phyloP scores from a whole-genome alignment of 2,329 filamentous ascomycete species.

The Phoma sp. region DNA sequence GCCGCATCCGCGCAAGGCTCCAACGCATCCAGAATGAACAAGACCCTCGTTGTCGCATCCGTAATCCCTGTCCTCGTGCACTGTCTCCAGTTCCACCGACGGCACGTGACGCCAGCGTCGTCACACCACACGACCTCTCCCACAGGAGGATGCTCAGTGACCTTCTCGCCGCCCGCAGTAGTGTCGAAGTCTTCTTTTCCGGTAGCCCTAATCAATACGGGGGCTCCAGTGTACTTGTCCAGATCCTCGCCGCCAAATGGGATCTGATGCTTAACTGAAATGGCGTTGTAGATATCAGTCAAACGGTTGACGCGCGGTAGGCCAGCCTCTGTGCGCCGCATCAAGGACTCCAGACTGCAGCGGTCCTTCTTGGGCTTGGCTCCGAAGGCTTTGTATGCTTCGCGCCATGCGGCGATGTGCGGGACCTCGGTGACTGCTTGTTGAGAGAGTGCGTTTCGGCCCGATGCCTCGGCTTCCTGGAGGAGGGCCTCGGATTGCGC shows the following conservation, averaged over 20 bases:
- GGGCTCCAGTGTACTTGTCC: conserved; percentile 47
- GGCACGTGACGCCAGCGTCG: conserved; percentile 48
- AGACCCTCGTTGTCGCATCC: conserved; percentile 45
- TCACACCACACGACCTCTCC: conserved; percentile 54
- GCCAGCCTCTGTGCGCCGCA: conserved; percentile 42
- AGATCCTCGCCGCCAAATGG: conserved; percentile 51
- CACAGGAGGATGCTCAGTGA: conserved; percentile 27
- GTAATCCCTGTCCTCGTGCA: conserved; percentile 46
- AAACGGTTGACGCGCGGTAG: conserved; percentile 50
- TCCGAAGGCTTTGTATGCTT: conserved; percentile 51
- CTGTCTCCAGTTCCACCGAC: conserved; percentile 53
- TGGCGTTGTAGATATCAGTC: conserved; percentile 52
- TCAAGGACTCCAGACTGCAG: conserved; percentile 49
- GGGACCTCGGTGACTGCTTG: conserved; percentile 41
- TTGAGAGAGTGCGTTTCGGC: conserved; percentile 17
- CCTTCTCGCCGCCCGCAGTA: conserved; percentile 36
- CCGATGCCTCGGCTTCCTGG: conserved; percentile 35
- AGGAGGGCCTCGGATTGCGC: conserved; percentile 39
- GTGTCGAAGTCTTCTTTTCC: conserved; percentile 48
- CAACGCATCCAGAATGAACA: conserved; percentile 48
- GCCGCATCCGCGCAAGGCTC: conserved; percentile 28
- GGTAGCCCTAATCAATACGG: conserved; percentile 41
- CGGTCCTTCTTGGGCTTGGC: conserved; percentile 49
- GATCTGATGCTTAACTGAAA: conserved; percentile 51
- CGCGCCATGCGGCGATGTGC: conserved; percentile 50